Evolutionary conservation across 1,139 yeast genomes (phyloP), one percentile per base, ranked within the genome.

Genomic region (Hemisphaericaspora lyxosophila): DNA sequence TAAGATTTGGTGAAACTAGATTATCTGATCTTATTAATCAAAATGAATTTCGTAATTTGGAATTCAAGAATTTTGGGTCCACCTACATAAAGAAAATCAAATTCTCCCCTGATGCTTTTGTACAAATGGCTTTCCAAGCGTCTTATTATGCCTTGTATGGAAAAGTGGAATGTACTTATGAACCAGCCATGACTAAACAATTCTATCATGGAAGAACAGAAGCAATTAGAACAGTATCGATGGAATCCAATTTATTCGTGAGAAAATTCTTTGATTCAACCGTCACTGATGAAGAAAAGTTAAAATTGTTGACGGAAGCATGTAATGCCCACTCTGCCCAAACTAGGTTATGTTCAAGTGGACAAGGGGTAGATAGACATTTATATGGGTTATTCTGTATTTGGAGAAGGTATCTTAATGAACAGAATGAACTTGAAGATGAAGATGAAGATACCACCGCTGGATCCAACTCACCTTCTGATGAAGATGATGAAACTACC

Each of bases 61-160:
- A 87, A 59, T 89, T 85, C 59, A 77, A 79, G 44, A 67, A 69
- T 26, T 89, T 80, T 60, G 97, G 96, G 23, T 78, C 87, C 47
- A 79, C 82, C 36, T 75, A 78, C 44, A 88, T 89, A 55, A 89
- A 89, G 56, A 79, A 80, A 46, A 82, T 87, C 82, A 90, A 88
- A 49, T 84, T 82, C 59, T 85, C 95, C 5, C 97, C 97, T 0
- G 97, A 89, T 69, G 97, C 97, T 0, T 89, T 85, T 62, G 85
- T 85, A 32, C 97, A 89, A 62, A 88, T 89, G 94, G 85, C 90
- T 14, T 88, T 88, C 70, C 97, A 89, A 61, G 88, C 94, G 4
- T 88, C 96, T 8, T 89, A 88, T 61, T 89, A 87, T 57, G 94
- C 96, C 0, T 73, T 89, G 37, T 89, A 89, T 57, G 97, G 97